phyloP scores from a whole-genome alignment of 2,329 filamentous ascomycete genomes.

The Trichoderma sp. region DNA sequence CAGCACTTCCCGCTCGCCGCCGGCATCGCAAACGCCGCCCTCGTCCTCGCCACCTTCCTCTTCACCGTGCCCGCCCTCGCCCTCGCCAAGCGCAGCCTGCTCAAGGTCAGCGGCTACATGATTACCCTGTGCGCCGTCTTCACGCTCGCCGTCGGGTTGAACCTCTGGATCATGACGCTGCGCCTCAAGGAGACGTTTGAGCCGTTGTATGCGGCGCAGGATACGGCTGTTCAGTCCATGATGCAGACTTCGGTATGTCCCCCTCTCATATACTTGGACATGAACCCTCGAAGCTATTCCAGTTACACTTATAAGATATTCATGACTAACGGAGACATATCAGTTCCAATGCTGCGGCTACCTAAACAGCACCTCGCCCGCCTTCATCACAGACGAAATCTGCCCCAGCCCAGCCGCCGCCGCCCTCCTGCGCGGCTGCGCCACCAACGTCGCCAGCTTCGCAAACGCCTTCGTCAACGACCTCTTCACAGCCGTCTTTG shows the following conservation, averaged over 20 bases:
- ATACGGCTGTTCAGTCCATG: constrained; percentile 62
- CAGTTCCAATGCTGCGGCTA: constrained; percentile 83
- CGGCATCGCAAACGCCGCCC: constrained; percentile 70
- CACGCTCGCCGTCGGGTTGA: constrained; percentile 66
- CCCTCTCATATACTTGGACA: neutral
- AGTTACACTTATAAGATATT: neutral
- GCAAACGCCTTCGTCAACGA: constrained; percentile 72
- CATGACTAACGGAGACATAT: neutral
- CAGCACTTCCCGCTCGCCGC: constrained; percentile 61
- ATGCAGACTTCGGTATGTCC: constrained; percentile 67
- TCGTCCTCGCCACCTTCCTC: constrained; percentile 71
- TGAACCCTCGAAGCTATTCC: neutral
- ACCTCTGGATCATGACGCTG: constrained; percentile 74
- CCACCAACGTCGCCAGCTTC: constrained; percentile 66
- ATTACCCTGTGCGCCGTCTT: constrained; percentile 64
- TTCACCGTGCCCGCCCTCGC: constrained; percentile 71
- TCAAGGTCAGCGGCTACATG: constrained; percentile 69
- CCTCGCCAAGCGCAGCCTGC: constrained; percentile 66
- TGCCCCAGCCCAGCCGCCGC: constrained; percentile 73
- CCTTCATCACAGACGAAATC: constrained; percentile 68
- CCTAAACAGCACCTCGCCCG: constrained; percentile 69
- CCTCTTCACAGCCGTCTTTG: constrained; percentile 79
- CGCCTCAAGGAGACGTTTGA: constrained; percentile 65
- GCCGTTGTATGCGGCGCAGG: constrained; percentile 62
- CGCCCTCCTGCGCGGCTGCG: constrained; percentile 69